A percentile compares a stretch with the other conserved stretches of the same genome.
phyloP scores from a whole-genome alignment of 352 stramenopile genomes.

The Pythium utonaiense region DNA sequence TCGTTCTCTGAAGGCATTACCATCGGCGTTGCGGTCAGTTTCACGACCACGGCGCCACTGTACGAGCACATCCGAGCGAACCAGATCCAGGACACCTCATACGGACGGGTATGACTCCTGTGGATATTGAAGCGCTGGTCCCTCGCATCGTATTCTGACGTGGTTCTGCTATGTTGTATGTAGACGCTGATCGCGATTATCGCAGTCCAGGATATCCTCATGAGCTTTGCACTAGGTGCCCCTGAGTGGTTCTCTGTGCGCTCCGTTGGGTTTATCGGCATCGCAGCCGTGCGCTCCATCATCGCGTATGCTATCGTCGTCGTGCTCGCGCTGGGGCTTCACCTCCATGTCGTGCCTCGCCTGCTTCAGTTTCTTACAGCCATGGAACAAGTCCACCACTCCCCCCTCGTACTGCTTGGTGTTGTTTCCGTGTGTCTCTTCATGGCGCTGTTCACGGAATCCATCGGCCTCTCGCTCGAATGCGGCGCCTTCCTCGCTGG shows the following conservation, averaged over 20 bases:
- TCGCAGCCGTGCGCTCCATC: constrained; percentile 65
- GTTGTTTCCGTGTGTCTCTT: constrained; percentile 83
- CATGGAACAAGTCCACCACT: constrained; percentile 83
- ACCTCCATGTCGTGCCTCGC: constrained; percentile 65
- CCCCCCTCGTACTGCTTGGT: constrained; percentile 70
- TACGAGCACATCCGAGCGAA: constrained; percentile 82
- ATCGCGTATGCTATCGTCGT: constrained; percentile 74
- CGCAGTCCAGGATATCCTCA: constrained; percentile 79
- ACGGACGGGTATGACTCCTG: constrained; percentile 46
- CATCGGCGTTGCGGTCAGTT: constrained; percentile 73
- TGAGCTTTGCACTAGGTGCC: constrained; percentile 83
- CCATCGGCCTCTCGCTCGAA: constrained; percentile 77
- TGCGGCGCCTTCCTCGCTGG: constrained; percentile 81
- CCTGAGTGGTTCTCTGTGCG: constrained; percentile 83
- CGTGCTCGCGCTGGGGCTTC: constrained; percentile 57
- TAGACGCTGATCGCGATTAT: constrained; percentile 85
- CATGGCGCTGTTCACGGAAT: constrained; percentile 83
- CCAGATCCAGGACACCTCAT: constrained; percentile 78
- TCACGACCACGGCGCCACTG: constrained; percentile 78
- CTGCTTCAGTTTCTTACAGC: constrained; percentile 67
- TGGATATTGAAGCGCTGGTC: neutral
- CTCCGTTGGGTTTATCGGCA: constrained; percentile 63
- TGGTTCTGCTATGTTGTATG: constrained; percentile 21
- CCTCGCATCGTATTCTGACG: neutral
- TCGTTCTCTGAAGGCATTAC: constrained; percentile 77